Base-by-base conservation (phyloP, 176 grass and related monocot species). In the Olyra latifolia region DNA sequence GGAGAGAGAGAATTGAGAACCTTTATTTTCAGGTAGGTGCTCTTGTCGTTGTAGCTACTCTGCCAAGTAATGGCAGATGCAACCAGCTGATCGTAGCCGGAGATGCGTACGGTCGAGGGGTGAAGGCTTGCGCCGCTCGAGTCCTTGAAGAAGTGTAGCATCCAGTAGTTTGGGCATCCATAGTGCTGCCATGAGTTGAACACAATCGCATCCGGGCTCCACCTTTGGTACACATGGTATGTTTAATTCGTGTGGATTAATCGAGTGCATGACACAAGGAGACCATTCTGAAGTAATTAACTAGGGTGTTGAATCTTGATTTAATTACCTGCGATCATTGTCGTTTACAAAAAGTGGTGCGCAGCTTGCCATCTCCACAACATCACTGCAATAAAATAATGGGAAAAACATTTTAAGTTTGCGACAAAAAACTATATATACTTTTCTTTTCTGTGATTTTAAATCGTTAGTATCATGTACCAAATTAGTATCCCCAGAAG, bases 101-200 rank as follows among this genome's bases (percentile, higher is more conserved):
- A 62, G 40, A 84, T 54, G 45, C 94, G 85, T 83, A 98, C 72
- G 35, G 61, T 85, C 13, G 87, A 94, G 48, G 90, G 95, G 66
- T 98, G 90, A 88, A 94, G 74, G 38, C 58, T 60, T n/a, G 95
- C 88, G 20, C 90, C 83, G 46, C 80, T 92, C 44, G 95, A 98
- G 62, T 94, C 83, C 88, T 89, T 92, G 76, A 98, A 98, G 70
- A 98, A 98, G 29, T 98, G 92, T 69, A 91, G 81, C 92, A 98
- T 98, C 95, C 95, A 98, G 83, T 98, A 98, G 82, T 87, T 98
- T 61, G 95, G 95, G n/a, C 92, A 94, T 77, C 95, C 95, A 39
- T 92, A 98, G 55, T 94, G 92, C 71, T 92, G 89, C 86, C 88
- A 88, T 27, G 92, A 92, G 61, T 93, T 89, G 27, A 98, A 98